These are phyloP conservation scores for Calvatia gigantea DNA, from an alignment of 768 basidiomycete species.

Conservation along the genomic window DNA sequence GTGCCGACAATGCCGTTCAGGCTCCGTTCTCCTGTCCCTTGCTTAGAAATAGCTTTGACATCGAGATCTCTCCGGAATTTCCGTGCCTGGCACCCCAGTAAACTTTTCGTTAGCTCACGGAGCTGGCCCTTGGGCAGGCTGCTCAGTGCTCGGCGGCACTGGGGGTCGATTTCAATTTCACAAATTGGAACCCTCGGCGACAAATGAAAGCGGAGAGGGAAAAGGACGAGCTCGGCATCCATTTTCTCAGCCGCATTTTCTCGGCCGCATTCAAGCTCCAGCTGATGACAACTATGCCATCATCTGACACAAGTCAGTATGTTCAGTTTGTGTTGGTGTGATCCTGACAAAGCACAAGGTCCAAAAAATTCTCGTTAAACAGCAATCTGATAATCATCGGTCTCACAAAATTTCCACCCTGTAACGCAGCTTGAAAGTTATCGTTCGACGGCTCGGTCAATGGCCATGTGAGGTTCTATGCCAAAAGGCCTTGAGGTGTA, in stretches of 20 bases:
- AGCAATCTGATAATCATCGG: conserved; percentile 4
- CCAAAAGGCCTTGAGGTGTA: background rate
- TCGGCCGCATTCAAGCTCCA: background rate
- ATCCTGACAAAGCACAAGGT: background rate
- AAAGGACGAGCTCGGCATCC: background rate
- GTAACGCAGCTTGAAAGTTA: background rate
- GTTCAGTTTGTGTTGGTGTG: background rate
- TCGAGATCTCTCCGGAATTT: background rate
- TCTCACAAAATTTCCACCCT: background rate
- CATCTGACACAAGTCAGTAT: too few relatives aligned
- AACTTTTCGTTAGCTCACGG: background rate
- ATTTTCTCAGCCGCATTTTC: background rate
- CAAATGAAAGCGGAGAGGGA: background rate
- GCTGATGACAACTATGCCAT: too few relatives aligned
- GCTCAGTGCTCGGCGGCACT: too few relatives aligned
- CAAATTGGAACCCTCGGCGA: background rate
- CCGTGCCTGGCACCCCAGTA: background rate
- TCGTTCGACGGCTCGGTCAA: background rate
- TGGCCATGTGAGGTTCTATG: background rate
- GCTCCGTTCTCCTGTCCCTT: background rate
- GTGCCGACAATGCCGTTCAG: background rate
- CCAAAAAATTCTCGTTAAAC: too few relatives aligned
- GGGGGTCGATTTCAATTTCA: too few relatives aligned
- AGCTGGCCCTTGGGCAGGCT: too few relatives aligned
- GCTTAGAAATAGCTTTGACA: background rate